Conservation (phyloP, 192 early-diverging fungal species). For the Oehlia diaphana region DNA sequence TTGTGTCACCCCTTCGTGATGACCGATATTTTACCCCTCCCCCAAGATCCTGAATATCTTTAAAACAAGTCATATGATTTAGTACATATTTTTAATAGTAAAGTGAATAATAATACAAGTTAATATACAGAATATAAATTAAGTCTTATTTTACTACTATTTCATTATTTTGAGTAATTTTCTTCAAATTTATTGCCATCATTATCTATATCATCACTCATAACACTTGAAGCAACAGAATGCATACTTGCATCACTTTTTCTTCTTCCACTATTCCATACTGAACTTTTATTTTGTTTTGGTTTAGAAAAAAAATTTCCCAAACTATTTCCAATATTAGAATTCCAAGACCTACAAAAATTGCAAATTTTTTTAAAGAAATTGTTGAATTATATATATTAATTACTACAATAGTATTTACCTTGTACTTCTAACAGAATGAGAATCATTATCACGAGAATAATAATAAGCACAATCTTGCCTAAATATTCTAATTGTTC, state of each 20-base stretch:
- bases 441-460: slow-evolving; percentile 3
- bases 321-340: slow-evolving; percentile 1
- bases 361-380: not conserved
- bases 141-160: too few species aligned
- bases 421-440: slow-evolving; percentile 19
- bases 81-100: too few species aligned
- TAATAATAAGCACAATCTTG: slow-evolving; percentile 50
- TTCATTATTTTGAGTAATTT: too few species aligned
- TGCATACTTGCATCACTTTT: slow-evolving; percentile 29
- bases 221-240: slow-evolving; percentile 7
- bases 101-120: too few species aligned
- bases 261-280: slow-evolving; percentile 16
- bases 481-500: slow-evolving; percentile 66
- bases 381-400: not conserved
- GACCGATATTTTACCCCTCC: too few species aligned
- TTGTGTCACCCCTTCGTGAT: too few species aligned
- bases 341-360: slow-evolving; percentile 25
- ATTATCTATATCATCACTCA: not conserved
- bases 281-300: not conserved
- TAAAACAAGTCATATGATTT: too few species aligned
- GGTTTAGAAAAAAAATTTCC: not conserved
- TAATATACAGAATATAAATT: too few species aligned
- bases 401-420: not conserved
- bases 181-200: not conserved
- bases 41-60: too few species aligned